These are phyloP conservation scores for Penicillium sp. DNA, from an alignment of 2,329 filamentous ascomycete species.

Conservation along the genomic window DNA sequence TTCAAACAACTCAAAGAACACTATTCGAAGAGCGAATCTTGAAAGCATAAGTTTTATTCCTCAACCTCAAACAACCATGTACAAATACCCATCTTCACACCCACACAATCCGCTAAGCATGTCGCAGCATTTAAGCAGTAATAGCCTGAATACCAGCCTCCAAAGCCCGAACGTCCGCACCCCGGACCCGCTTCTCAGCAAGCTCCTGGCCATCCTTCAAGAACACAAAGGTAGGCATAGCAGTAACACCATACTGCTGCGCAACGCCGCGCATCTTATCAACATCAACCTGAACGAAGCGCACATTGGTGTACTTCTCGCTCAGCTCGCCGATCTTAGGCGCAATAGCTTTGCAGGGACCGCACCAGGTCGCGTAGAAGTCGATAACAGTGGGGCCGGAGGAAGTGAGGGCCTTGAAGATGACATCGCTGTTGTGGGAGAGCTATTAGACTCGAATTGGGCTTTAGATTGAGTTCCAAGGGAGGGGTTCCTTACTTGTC, in stretches of 20 bases:
- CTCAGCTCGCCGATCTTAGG: constrained; percentile 55
- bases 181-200: constrained; percentile 27
- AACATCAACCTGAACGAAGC: constrained; percentile 58
- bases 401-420: constrained; percentile 53
- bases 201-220: constrained; percentile 40
- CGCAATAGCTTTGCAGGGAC: constrained; percentile 57
- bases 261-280: constrained; percentile 54
- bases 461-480: not conserved
- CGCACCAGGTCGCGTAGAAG: constrained; percentile 59
- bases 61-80: not conserved
- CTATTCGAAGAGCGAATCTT: no score
- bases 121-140: constrained; percentile 4
- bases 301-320: constrained; percentile 50
- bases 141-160: constrained; percentile 28
- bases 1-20: no score
- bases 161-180: constrained; percentile 29
- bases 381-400: constrained; percentile 55
- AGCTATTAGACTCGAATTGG: not conserved
- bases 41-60: not conserved
- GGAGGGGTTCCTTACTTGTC: constrained; percentile 32
- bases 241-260: constrained; percentile 50
- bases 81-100: not conserved
- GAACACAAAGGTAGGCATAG: constrained; percentile 46
- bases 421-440: constrained; percentile 53
- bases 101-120: not conserved